Evolutionary conservation across 1,284 basidiomycete genomes (phyloP).

Genomic region (Xerocomus amazonicus): DNA sequence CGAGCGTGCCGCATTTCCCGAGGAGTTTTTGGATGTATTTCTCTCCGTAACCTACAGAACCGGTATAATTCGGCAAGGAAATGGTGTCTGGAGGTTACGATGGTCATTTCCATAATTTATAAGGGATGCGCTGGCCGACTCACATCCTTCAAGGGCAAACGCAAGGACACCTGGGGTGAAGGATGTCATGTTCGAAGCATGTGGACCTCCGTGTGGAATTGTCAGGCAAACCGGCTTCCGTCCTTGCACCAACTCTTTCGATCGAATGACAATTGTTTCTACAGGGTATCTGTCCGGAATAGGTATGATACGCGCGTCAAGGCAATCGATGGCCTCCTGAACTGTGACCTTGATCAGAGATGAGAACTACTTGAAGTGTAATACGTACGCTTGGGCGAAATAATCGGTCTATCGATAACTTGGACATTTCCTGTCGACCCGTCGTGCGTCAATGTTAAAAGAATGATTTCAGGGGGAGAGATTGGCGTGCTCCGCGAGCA

Average conservation of each 20-base stretch:
- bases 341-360: constrained; percentile 33
- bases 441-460: constrained; percentile 25
- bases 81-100: constrained; percentile 46
- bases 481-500: constrained; percentile 50
- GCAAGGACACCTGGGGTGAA: constrained; percentile 45
- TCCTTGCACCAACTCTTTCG: constrained; percentile 11
- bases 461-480: constrained; percentile 48
- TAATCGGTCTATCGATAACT: constrained; percentile 18
- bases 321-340: constrained; percentile 36
- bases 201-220: constrained; percentile 69
- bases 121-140: constrained; percentile 18
- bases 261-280: constrained; percentile 52
- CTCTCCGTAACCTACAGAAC: constrained; percentile 55
- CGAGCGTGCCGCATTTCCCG: constrained; percentile 61
- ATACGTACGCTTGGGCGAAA: constrained; percentile 40
- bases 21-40: constrained; percentile 42
- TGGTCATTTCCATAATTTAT: background rate
- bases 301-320: constrained; percentile 42
- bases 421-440: background rate
- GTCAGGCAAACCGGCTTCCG: constrained; percentile 45
- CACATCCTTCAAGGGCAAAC: constrained; percentile 61
- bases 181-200: constrained; percentile 45
- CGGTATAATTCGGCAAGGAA: constrained; percentile 66
- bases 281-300: constrained; percentile 47
- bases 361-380: no score